These are phyloP conservation scores for Nakataea oryzae DNA, from an alignment of 2,329 filamentous ascomycete species.

Conservation along the genomic window DNA sequence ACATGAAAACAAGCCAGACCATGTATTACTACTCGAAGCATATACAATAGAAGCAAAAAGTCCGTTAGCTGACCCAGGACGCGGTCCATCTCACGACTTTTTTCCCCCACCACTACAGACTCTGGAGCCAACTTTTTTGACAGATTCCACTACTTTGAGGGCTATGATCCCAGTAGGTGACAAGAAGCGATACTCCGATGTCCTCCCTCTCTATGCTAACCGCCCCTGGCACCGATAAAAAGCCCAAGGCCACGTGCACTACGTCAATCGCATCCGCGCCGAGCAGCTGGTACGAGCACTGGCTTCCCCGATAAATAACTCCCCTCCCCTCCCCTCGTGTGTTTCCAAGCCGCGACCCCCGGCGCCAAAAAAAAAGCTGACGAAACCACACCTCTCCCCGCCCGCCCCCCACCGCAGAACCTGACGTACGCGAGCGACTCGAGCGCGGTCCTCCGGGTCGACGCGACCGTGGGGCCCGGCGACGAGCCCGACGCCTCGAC, in stretches of 20 bases:
- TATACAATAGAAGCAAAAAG: too few relatives aligned
- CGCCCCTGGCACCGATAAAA: neutral
- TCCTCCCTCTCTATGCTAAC: neutral
- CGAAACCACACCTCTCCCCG: too few relatives aligned
- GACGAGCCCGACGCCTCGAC: constrained; percentile 39
- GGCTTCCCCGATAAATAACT: too few relatives aligned
- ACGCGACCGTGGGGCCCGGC: constrained; percentile 41
- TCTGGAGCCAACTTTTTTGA: constrained; percentile 41
- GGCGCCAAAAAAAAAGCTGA: too few relatives aligned
- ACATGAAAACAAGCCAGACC: neutral
- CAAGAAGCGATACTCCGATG: neutral
- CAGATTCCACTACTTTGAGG: constrained; percentile 41
- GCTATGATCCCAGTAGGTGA: constrained; percentile 34
- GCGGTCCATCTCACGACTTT: neutral
- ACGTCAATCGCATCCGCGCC: constrained; percentile 33
- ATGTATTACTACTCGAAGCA: too few relatives aligned
- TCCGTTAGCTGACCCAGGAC: neutral
- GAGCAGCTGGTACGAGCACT: constrained; percentile 22
- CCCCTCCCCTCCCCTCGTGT: too few relatives aligned
- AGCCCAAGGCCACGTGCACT: constrained; percentile 41
- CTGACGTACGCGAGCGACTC: constrained; percentile 47
- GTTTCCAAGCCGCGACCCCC: too few relatives aligned
- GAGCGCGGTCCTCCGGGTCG: constrained; percentile 48
- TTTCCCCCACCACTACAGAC: constrained; percentile 22
- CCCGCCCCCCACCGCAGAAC: too few relatives aligned